Percentiles rank a stretch among this genome's conserved stretches.
phyloP scores from a whole-genome alignment of 306 rosid species.

The Cucurbita pepo region DNA sequence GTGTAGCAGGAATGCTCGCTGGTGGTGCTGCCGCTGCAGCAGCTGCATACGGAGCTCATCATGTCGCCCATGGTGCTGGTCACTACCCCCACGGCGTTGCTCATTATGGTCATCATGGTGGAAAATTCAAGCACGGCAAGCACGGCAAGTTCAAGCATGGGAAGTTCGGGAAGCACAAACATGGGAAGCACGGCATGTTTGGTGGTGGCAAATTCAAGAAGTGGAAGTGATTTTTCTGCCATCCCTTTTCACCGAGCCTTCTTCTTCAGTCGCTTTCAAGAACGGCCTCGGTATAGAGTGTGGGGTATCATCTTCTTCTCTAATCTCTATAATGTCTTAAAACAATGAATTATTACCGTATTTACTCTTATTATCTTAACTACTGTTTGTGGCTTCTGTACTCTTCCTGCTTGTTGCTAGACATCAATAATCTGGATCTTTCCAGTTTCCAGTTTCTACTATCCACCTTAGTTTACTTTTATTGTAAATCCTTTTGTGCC shows the following conservation, averaged over 20 bases:
- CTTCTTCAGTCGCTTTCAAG: not conserved
- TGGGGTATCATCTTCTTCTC: not conserved
- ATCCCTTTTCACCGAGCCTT: not conserved
- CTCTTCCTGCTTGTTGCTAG: not conserved
- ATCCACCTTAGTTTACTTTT: not conserved
- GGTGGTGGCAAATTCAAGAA: slow-evolving; percentile 35
- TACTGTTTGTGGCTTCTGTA: not conserved
- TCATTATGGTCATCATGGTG: slow-evolving; percentile 6
- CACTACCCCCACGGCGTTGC: not conserved
- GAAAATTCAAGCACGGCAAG: not conserved
- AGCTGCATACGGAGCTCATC: slow-evolving; percentile 58
- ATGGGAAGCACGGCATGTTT: slow-evolving; percentile 12
- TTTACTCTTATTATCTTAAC: not conserved
- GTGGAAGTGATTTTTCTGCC: slow-evolving; percentile 23
- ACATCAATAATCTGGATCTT: slow-evolving; percentile 2
- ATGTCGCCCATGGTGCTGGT: not conserved
- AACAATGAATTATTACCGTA: not conserved
- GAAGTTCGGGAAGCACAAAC: slow-evolving; percentile 21
- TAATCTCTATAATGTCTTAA: not conserved
- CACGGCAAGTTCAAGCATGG: slow-evolving; percentile 21
- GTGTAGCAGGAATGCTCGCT: slow-evolving; percentile 41
- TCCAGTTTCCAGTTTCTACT: not conserved
- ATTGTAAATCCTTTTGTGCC: not conserved
- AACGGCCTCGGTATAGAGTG: not conserved
- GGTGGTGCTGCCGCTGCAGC: slow-evolving; percentile 88